These are phyloP conservation scores for Exutisphaerella laricina DNA, from an alignment of 2,329 filamentous ascomycete genomes.

Conservation along the genomic window DNA sequence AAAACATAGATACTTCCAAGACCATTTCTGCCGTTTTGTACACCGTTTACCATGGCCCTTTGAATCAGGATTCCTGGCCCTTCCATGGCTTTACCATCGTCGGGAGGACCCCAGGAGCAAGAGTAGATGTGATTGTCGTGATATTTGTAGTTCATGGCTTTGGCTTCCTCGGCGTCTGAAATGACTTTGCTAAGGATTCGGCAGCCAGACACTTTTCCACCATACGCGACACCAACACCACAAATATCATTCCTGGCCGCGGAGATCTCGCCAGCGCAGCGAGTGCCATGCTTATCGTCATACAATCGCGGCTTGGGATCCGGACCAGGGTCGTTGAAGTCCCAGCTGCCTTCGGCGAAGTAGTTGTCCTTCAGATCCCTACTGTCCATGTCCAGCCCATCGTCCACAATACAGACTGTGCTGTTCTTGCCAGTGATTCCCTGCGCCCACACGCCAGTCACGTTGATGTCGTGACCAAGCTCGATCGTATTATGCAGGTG, in stretches of 20 bases:
- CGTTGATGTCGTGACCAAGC: conserved; percentile 85
- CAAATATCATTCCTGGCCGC: conserved; percentile 91
- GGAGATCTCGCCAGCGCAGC: conserved; percentile 89
- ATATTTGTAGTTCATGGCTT: conserved; percentile 86
- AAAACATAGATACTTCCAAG: conserved; percentile 93
- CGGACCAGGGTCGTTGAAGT: conserved; percentile 81
- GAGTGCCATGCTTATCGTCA: conserved; percentile 86
- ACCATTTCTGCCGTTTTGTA: conserved; percentile 79
- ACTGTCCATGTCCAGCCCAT: conserved; percentile 94
- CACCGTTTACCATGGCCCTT: conserved; percentile 82
- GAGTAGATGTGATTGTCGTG: conserved; percentile 96
- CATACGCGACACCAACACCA: conserved; percentile 91
- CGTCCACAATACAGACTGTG: conserved; percentile 91
- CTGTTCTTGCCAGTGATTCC: conserved; percentile 85
- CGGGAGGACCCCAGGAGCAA: conserved; percentile 95
- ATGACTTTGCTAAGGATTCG: conserved; percentile 90
- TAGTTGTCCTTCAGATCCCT: conserved; percentile 90
- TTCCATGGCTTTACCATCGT: conserved; percentile 92
- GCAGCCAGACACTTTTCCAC: conserved; percentile 82
- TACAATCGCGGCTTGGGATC: conserved; percentile 75
- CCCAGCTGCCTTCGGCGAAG: conserved; percentile 85
- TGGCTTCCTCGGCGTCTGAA: conserved; percentile 84
- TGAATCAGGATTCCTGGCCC: conserved; percentile 83
- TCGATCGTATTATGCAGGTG: conserved; percentile 82
- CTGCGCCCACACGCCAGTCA: conserved; percentile 87